Evolutionary conservation across 2,329 filamentous ascomycete genomes (phyloP).

Genomic region (Trichoderma semiorbis): DNA sequence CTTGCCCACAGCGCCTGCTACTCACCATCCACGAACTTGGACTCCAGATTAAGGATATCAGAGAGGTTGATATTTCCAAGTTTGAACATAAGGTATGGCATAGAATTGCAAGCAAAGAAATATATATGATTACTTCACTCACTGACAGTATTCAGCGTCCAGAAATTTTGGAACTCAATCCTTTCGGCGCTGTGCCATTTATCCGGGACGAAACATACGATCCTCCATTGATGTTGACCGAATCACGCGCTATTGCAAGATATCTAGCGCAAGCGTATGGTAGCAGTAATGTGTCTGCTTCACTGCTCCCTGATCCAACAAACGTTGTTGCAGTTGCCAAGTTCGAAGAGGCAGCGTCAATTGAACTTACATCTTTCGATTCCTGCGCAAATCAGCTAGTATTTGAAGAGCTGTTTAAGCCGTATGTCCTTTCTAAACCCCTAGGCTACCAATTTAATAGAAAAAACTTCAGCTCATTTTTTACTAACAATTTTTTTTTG

Average conservation of each 20-base stretch:
- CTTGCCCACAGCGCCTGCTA: background rate
- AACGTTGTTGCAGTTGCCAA: background rate
- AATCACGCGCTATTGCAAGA: constrained; percentile 1
- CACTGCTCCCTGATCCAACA: background rate
- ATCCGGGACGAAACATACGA: background rate
- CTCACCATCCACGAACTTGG: background rate
- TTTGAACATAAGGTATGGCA: background rate
- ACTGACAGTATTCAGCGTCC: background rate
- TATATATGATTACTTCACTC: background rate
- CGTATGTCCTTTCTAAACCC: background rate
- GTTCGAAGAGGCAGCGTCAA: constrained; percentile 1
- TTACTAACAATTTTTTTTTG: background rate
- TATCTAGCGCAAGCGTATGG: background rate
- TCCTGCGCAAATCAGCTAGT: background rate
- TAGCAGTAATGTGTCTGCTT: background rate
- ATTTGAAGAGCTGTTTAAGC: background rate
- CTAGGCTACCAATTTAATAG: too few species aligned
- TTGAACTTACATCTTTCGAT: constrained; percentile 1
- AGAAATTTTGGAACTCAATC: background rate
- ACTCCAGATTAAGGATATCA: background rate
- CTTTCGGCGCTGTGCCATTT: background rate
- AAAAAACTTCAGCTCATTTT: too few species aligned
- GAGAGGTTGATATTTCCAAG: constrained; percentile 3
- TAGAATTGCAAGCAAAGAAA: rapidly evolving
- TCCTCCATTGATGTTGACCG: background rate